Evolutionary conservation across 2,329 filamentous ascomycete genomes (phyloP).

Genomic region (Pseudocercospora ulei): DNA sequence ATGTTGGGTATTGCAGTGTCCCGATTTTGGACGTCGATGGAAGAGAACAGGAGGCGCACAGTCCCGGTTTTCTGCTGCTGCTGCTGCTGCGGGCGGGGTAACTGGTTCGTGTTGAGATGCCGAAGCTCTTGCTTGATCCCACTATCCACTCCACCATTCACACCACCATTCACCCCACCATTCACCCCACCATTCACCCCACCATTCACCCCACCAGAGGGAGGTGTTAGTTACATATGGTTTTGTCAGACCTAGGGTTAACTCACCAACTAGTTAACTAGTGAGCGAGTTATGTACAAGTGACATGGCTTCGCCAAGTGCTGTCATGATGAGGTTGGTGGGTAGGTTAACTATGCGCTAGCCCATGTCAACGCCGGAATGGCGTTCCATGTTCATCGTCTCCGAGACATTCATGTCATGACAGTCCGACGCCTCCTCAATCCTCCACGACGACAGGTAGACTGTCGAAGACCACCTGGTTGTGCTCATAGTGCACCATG

Average conservation of each 20-base stretch:
- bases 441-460: constrained; percentile 41
- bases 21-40: neutral
- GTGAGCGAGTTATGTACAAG: no score
- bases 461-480: constrained; percentile 52
- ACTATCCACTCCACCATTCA: no score
- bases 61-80: no score
- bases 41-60: no score
- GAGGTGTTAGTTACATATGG: no score
- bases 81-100: neutral
- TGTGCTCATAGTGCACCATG: constrained; percentile 53
- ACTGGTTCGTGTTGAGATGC: no score
- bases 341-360: neutral
- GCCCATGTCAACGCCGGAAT: constrained; percentile 2
- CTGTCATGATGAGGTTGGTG: neutral
- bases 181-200: no score
- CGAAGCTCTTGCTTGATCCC: no score
- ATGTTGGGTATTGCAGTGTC: neutral
- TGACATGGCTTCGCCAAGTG: neutral
- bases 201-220: no score
- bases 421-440: neutral
- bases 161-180: no score
- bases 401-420: neutral
- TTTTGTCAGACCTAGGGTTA: no score
- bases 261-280: no score
- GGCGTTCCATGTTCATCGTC: neutral